Base-by-base conservation (phyloP, 177 flowering plant genomes). In the Vitis hybrid region DNA sequence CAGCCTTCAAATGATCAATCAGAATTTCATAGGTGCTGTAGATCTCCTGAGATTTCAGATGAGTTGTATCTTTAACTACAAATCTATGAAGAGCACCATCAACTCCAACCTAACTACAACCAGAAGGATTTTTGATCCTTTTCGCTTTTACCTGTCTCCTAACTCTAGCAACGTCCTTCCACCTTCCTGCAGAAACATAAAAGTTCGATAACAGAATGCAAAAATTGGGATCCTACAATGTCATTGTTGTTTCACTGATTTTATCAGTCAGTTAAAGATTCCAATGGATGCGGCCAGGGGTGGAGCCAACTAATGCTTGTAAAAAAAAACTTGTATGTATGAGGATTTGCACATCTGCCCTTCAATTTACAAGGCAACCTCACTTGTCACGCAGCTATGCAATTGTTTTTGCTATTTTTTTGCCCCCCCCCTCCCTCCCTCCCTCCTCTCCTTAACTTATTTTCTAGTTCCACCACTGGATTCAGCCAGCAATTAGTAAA, bases 71-170 rank as follows among this genome's bases (percentile, higher is more conserved):
- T 52, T 77, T 81, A 59, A 77, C 84, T 66, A 72, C 53, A 68
- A 80, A 83, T 58, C 69, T 70, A 55, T 74, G 82, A 53, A 83
- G 67, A 35, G 50, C 70, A 51, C 76, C 77, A 55, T 65, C 58
- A n/a, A 77, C 67, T 71, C 77, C 82, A 64, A 81, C 73, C 82
- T 84, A 81, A 71, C 84, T 83, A 65, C 64, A 77, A n/a, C 86
- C 84, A 55, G 74, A 73, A 9, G 77, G 81, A 30, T 79, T 83
- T 64, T 71, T 77, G 17, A 75, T 46, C 54, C 76, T 66, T 13
- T 46, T 77, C 46, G 72, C 76, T 67, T 73, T 79, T 41, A 79
- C 78, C 17, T 72, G 13, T 58, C 78, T 83, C 76, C 82, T 76
- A 49, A 78, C 49, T 73, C 74, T 68, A 0, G 69, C 73, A 12